A percentile compares a stretch with the other conserved stretches of the same genome.
Conservation (phyloP, 1,284 basidiomycete species). For the Microbotryum violaceum region DNA sequence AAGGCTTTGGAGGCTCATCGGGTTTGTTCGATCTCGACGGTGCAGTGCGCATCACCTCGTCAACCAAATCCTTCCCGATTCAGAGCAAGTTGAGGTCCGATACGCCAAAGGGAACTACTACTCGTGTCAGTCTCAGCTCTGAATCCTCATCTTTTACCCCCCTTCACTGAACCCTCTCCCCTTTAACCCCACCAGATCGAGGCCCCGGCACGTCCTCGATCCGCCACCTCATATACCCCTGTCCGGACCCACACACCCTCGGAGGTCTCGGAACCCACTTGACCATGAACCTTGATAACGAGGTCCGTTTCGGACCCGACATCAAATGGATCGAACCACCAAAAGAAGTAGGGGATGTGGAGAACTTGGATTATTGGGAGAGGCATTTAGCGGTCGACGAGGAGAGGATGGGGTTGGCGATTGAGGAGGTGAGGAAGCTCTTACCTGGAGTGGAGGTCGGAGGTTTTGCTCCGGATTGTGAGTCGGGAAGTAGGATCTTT, state of each 20-base stretch:
- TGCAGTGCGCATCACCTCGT: constrained; percentile 26
- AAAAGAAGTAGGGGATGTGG: constrained; percentile 42
- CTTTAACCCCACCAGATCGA: constrained; percentile 44
- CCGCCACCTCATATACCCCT: constrained; percentile 77
- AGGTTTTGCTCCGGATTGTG: constrained; percentile 68
- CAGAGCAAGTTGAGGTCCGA: constrained; percentile 18
- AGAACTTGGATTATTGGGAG: constrained; percentile 66
- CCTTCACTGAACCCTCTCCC: constrained; percentile 8
- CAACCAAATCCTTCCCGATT: constrained; percentile 32
- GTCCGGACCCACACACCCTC: constrained; percentile 53
- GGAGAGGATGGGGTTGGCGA: constrained; percentile 58
- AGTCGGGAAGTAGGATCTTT: background rate
- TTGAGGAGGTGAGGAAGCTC: constrained; percentile 52
- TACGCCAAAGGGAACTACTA: constrained; percentile 62
- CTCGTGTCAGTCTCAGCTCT: constrained; percentile 45
- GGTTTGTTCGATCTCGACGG: constrained; percentile 23
- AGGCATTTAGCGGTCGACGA: constrained; percentile 52
- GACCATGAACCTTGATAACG: constrained; percentile 78
- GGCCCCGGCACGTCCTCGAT: constrained; percentile 62
- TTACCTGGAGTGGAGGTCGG: constrained; percentile 61
- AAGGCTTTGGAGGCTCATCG: constrained; percentile 39
- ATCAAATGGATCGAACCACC: constrained; percentile 68
- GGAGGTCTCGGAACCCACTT: constrained; percentile 75
- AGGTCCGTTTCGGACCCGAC: constrained; percentile 88
- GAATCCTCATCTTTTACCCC: constrained; percentile 14